phyloP scores from a whole-genome alignment of 345 rosid species.

The Salix brachista region DNA sequence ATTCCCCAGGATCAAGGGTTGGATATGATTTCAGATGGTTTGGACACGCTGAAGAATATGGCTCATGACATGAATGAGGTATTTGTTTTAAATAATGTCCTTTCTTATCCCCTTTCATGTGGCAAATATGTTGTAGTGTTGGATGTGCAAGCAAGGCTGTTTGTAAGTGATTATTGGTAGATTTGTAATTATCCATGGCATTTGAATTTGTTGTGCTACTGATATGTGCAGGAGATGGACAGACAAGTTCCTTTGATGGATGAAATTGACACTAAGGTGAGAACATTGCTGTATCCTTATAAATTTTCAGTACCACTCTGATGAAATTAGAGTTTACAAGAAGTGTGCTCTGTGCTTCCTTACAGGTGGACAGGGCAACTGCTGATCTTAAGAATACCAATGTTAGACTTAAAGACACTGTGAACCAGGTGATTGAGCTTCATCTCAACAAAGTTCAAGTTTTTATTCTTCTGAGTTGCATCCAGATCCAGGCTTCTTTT shows the following conservation, averaged over 20 bases:
- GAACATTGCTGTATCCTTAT: conserved; percentile 7
- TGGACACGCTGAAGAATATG: conserved; percentile 94
- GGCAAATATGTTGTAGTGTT: background rate
- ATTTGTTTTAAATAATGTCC: background rate
- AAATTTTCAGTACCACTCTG: background rate
- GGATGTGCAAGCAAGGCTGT: background rate
- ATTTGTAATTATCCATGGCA: conserved; percentile 4
- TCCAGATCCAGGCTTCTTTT: conserved; percentile 13
- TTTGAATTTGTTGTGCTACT: conserved; percentile 15
- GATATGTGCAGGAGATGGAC: conserved; percentile 72
- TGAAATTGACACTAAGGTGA: conserved; percentile 92
- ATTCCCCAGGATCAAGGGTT: conserved; percentile 84
- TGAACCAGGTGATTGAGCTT: conserved; percentile 64
- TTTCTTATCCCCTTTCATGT: background rate
- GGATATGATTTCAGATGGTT: conserved; percentile 89
- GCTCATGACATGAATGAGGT: conserved; percentile 98
- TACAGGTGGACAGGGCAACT: conserved; percentile 89
- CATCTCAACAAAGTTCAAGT: conserved; percentile 8
- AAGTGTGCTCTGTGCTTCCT: conserved; percentile 8
- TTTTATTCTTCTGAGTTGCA: conserved; percentile 12
- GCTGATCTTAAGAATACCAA: conserved; percentile 93
- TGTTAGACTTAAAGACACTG: conserved; percentile 92
- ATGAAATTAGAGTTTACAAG: conserved; percentile 9
- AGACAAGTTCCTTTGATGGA: conserved; percentile 98
- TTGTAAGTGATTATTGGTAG: conserved; percentile 7